phyloP scores from a whole-genome alignment of 345 rosid genomes.

The Mallotus nudiflorus region DNA sequence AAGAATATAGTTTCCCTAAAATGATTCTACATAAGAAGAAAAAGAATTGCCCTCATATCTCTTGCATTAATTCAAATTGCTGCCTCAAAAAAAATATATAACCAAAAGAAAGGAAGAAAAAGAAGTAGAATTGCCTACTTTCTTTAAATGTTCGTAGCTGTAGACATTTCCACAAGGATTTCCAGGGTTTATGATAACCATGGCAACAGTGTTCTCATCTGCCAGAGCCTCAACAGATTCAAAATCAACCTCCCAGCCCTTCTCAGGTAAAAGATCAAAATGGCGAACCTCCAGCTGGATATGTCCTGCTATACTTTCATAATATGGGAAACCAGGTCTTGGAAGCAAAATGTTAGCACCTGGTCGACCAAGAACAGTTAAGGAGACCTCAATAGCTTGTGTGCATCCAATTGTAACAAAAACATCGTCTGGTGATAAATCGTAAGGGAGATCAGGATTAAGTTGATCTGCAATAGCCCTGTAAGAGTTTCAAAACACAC shows the following conservation, averaged over 20 bases:
- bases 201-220: conserved; percentile 60
- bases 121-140: conserved; percentile 17
- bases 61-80: too few species aligned
- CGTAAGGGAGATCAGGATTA: conserved; percentile 44
- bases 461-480: conserved; percentile 60
- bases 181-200: conserved; percentile 54
- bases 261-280: conserved; percentile 59
- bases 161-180: conserved; percentile 55
- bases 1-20: too few species aligned
- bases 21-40: too few species aligned
- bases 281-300: conserved; percentile 44
- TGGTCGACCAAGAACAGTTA: conserved; percentile 45
- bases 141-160: conserved; percentile 45
- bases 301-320: conserved; percentile 35
- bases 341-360: conserved; percentile 56
- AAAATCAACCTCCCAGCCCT: conserved; percentile 65
- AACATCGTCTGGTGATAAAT: conserved; percentile 52
- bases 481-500: not conserved
- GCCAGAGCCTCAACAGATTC: conserved; percentile 48
- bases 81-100: too few species aligned
- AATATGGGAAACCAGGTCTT: conserved; percentile 44
- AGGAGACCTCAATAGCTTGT: conserved; percentile 53
- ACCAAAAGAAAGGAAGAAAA: not conserved
- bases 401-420: conserved; percentile 49
- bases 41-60: too few species aligned